These are phyloP conservation scores for Fusarium buxicola DNA, from an alignment of 2,329 filamentous ascomycete species.

Conservation along the genomic window DNA sequence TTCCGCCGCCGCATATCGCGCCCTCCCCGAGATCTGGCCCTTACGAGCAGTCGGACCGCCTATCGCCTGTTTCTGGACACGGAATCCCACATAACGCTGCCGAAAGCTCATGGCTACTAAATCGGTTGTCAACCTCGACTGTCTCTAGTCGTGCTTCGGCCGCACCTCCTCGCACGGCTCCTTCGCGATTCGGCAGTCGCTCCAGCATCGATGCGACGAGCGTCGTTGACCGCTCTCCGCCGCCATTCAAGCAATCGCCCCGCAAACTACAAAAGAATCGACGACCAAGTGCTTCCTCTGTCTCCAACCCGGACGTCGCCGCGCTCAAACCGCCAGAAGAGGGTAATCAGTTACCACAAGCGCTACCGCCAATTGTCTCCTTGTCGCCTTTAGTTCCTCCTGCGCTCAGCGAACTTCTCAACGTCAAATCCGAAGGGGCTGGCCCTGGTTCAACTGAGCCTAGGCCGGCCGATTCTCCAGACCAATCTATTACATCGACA, in stretches of 20 bases:
- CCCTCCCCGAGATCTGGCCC: conserved; percentile 35
- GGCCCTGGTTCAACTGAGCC: conserved; percentile 44
- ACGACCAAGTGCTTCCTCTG: conserved; percentile 46
- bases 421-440: conserved; percentile 42
- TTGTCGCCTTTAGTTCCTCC: conserved; percentile 43
- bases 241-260: conserved; percentile 48
- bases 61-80: conserved; percentile 31
- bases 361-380: conserved; percentile 43
- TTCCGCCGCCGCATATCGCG: conserved; percentile 54
- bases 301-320: conserved; percentile 25
- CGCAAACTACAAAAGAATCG: conserved; percentile 54
- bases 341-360: conserved; percentile 27
- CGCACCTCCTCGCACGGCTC: conserved; percentile 48
- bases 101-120: conserved; percentile 61
- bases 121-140: conserved; percentile 66
- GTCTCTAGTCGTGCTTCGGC: conserved; percentile 60
- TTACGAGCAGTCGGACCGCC: conserved; percentile 32
- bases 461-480: conserved; percentile 30
- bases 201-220: conserved; percentile 59
- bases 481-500: conserved; percentile 32
- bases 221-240: conserved; percentile 47
- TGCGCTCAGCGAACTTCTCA: conserved; percentile 37
- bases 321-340: conserved; percentile 20
- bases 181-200: conserved; percentile 53
- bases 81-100: conserved; percentile 49